These are phyloP conservation scores for Aspergillus sp. DNA, from an alignment of 2,329 filamentous ascomycete genomes.

Conservation along the genomic window DNA sequence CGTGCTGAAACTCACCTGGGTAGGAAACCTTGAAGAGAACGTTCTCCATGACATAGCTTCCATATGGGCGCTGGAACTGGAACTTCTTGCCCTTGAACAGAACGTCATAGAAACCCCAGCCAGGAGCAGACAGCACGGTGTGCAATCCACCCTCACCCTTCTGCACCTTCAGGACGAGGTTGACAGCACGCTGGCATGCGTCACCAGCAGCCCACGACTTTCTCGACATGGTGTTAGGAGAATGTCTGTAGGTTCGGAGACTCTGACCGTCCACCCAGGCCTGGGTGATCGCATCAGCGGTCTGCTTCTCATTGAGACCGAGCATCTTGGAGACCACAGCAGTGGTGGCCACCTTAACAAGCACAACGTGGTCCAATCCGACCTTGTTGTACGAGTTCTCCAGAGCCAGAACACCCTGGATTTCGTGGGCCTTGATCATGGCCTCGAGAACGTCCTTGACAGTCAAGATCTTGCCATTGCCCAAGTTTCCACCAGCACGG, in stretches of 20 bases:
- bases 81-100: constrained; percentile 95
- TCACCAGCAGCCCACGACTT: constrained; percentile 99
- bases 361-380: constrained; percentile 92
- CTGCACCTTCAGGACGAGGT: constrained; percentile 83
- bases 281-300: constrained; percentile 90
- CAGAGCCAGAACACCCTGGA: constrained; percentile 92
- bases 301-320: constrained; percentile 82
- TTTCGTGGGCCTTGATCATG: constrained; percentile 99
- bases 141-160: constrained; percentile 88
- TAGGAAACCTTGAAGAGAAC: constrained; percentile 99
- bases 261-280: constrained; percentile 96
- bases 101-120: constrained; percentile 99
- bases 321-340: constrained; percentile 95
- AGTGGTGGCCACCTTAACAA: constrained; percentile 95
- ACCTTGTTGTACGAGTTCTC: constrained; percentile 99
- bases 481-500: constrained; percentile 71
- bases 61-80: constrained; percentile 91
- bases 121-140: constrained; percentile 85
- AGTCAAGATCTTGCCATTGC: constrained; percentile 73
- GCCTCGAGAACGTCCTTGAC: constrained; percentile 87
- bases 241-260: constrained; percentile 93
- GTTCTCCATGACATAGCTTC: constrained; percentile 99
- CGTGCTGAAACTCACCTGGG: constrained; percentile 58
- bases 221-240: constrained; percentile 98
- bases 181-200: constrained; percentile 92